A percentile compares a stretch with the other conserved stretches of the same genome.
Conservation (phyloP, 192 early-diverging fungal species). For the Gamsiella multidivaricata region DNA sequence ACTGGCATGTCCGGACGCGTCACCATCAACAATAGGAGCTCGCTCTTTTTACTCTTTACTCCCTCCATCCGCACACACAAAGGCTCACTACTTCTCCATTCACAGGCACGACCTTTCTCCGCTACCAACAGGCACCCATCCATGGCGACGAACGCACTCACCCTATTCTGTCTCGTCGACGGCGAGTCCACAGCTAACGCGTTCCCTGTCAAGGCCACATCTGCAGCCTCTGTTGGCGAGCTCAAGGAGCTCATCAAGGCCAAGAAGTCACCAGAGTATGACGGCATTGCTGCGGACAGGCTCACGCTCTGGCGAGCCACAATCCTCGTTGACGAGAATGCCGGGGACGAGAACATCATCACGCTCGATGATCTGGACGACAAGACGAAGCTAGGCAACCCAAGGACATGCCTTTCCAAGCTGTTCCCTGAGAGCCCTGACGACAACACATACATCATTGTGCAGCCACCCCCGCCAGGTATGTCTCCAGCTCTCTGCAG, state of each 20-base stretch:
- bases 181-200: constrained; percentile 1
- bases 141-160: not conserved
- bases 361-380: not conserved
- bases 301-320: constrained; percentile 15
- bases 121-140: constrained; percentile 9
- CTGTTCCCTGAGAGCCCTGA: not conserved
- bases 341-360: not conserved
- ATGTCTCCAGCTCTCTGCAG: not conserved
- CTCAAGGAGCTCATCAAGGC: constrained; percentile 15
- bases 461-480: constrained; percentile 8
- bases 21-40: no score
- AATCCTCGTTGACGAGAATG: not conserved
- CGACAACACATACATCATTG: constrained; percentile 15
- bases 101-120: not conserved
- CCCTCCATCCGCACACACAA: not conserved
- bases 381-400: not conserved
- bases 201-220: not conserved
- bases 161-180: constrained; percentile 10
- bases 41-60: no score
- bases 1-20: no score
- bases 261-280: not conserved
- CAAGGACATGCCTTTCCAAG: constrained; percentile 3
- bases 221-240: not conserved
- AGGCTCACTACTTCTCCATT: not conserved
- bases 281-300: not conserved